Evolutionary conservation across 805 yeast genomes (phyloP).

Genomic region (Zygotorulaspora danielsina): DNA sequence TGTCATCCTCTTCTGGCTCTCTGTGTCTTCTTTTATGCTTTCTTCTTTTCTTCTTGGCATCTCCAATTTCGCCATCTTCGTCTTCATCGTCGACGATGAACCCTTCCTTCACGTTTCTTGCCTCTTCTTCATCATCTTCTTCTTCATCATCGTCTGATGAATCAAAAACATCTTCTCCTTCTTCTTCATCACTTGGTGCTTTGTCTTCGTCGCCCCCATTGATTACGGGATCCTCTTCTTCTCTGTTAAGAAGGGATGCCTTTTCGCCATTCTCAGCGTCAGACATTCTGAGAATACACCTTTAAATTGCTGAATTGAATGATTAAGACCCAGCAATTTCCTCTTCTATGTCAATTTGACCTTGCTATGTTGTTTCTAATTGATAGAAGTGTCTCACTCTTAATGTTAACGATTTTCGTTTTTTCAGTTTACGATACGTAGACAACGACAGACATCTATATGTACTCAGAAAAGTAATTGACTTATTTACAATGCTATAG

Average conservation of each 20-base stretch:
- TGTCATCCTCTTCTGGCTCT: conserved; percentile 51
- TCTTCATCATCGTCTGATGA: conserved; percentile 91
- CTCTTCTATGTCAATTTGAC: not conserved
- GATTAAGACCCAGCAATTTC: not conserved
- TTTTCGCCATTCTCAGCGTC: conserved; percentile 9
- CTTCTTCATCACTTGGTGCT: conserved; percentile 41
- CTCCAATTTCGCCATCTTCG: conserved; percentile 39
- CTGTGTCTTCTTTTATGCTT: conserved; percentile 42
- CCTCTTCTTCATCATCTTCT: conserved; percentile 81
- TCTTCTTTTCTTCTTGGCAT: conserved; percentile 36
- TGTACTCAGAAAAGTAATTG: no score
- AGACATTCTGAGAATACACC: conserved; percentile 9
- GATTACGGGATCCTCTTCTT: conserved; percentile 32
- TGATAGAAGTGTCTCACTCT: no score
- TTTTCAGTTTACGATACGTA: no score
- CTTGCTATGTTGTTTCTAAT: no score
- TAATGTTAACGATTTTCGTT: no score
- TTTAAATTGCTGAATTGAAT: not conserved
- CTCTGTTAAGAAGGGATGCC: conserved; percentile 12
- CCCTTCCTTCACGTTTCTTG: conserved; percentile 77
- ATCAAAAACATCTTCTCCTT: conserved; percentile 52
- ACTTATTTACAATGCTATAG: no score
- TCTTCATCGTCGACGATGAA: conserved; percentile 90
- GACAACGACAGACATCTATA: no score
- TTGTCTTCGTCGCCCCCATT: conserved; percentile 39